These are phyloP conservation scores for Lasiosphaeris hirsuta DNA, from an alignment of 495 filamentous ascomycete genomes.

Conservation along the genomic window DNA sequence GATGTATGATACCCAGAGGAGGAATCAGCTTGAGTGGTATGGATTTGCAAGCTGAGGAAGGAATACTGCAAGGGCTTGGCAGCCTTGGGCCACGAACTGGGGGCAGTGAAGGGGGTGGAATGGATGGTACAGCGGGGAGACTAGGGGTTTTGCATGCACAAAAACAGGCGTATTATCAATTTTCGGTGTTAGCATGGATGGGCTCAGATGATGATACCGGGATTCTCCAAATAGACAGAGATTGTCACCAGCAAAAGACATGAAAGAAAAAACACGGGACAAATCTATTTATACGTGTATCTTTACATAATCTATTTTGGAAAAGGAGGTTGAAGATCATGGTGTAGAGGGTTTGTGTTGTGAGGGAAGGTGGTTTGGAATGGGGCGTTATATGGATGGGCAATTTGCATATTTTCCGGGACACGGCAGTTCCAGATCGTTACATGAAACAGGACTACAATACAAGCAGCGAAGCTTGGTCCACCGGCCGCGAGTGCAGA, in stretches of 20 bases:
- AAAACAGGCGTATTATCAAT: background rate
- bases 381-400: no score
- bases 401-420: no score
- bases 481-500: no score
- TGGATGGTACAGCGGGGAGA: no score
- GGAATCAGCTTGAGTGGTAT: background rate
- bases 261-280: background rate
- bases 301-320: background rate
- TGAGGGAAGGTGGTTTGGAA: no score
- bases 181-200: constrained; percentile 3
- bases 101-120: no score
- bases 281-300: background rate
- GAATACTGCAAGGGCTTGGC: background rate
- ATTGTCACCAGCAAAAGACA: constrained; percentile 7
- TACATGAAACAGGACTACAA: no score
- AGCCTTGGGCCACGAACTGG: no score
- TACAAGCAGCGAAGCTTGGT: no score
- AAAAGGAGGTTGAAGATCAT: no score
- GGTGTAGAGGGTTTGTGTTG: no score
- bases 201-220: constrained; percentile 3
- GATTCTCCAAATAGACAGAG: background rate
- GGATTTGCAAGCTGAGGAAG: background rate
- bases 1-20: constrained; percentile 8
- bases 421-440: no score
- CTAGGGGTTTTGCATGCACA: background rate